Percentiles rank a stretch among this genome's conserved stretches.
These are phyloP conservation scores for Verticillium longisporum DNA, from an alignment of 2,329 filamentous ascomycete species.

Conservation along the genomic window DNA sequence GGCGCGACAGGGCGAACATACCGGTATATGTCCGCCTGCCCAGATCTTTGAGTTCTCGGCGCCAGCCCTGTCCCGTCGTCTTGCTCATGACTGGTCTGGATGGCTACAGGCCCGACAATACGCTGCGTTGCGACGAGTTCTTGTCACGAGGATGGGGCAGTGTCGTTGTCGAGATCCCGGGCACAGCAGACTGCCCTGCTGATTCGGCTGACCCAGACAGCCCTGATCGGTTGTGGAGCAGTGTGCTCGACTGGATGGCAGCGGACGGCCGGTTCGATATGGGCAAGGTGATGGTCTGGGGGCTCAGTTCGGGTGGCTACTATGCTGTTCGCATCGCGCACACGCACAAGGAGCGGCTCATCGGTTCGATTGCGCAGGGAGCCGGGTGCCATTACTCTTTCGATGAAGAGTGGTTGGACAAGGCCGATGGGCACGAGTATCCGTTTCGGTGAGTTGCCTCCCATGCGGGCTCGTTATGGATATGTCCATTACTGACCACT, in stretches of 20 bases:
- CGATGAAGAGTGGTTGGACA: conserved; percentile 46
- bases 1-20: conserved; percentile 47
- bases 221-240: conserved; percentile 56
- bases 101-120: conserved; percentile 58
- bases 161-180: conserved; percentile 49
- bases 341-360: conserved; percentile 50
- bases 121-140: conserved; percentile 54
- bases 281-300: conserved; percentile 53
- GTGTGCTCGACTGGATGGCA: conserved; percentile 53
- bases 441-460: conserved; percentile 41
- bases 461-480: background rate
- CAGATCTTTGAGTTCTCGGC: conserved; percentile 24
- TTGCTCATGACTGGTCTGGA: conserved; percentile 56
- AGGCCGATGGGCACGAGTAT: conserved; percentile 60
- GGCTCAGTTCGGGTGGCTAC: conserved; percentile 59
- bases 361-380: conserved; percentile 52
- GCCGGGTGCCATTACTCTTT: conserved; percentile 51
- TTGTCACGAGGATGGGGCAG: conserved; percentile 55
- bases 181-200: conserved; percentile 55
- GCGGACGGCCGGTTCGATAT: conserved; percentile 46
- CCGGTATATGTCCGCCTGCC: conserved; percentile 62
- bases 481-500: conserved; percentile 1
- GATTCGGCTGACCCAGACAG: conserved; percentile 52
- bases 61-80: conserved; percentile 32
- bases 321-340: conserved; percentile 63